Base-by-base conservation (phyloP, 768 basidiomycete genomes). In the Suillus placidus region DNA sequence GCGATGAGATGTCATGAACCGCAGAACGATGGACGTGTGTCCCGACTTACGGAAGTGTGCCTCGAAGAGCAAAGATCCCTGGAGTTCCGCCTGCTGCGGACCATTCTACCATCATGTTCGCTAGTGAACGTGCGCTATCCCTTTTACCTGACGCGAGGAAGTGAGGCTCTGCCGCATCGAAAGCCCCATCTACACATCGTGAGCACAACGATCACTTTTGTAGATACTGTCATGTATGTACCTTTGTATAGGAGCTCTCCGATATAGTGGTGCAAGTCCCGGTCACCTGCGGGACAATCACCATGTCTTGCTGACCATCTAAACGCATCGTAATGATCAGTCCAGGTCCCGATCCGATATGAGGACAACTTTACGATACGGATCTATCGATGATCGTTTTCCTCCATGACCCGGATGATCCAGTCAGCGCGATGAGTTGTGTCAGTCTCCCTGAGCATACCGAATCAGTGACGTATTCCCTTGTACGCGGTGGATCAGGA, bases 221-320 rank as follows among this genome's bases (percentile, higher is more conserved):
- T 37, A 13, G 57, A 40, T 23, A 52, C 10, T 14, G 64, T 43
- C n/a, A 32, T 61, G 12, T 20, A 55, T 13, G 54, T 62, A 89
- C 94, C 94, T 84, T 94, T 95, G 78, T 87, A 90, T 8, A 95
- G 82, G 37, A 97, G 79, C 74, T 96, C 91, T 5, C 95, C 97
- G 56, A 97, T 79, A 74, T 98, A 98, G 66, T 94, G 89, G 54
- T 95, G 95, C 60, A 99, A 80, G 64, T 85, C 87, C 38, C 90
- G 88, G 80, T 99, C 97, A 20, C 97, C 97, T 32, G 89, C 87
- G 10, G 95, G 93, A 75, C 85, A 89, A n/a, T 84, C 72, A 8
- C 92, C 89, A 69, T 85, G 83, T 73, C 90, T 92, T 14, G 88
- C 84, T 54, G 93, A 89, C 96, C 97, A 99, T 52, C 95, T 97